Evolutionary conservation across 768 basidiomycete genomes (phyloP).

Genomic region (Tulasnella sp.): DNA sequence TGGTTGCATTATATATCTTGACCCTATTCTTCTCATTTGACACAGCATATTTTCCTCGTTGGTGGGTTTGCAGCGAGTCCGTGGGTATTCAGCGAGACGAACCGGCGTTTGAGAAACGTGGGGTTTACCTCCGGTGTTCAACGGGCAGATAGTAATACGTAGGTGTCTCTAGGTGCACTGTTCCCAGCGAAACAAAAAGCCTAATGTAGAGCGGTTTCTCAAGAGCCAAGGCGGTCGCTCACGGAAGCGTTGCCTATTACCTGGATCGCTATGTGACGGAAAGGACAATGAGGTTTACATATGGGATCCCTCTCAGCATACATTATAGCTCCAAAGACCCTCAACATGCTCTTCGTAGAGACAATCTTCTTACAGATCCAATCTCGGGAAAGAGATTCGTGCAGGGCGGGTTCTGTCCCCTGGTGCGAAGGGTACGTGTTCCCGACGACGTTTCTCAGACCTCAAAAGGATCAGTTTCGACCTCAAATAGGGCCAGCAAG

Average conservation of each 20-base stretch:
- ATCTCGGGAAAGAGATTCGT: not conserved
- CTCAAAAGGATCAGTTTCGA: not conserved
- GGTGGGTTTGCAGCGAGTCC: constrained; percentile 76
- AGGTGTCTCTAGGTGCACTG: constrained; percentile 24
- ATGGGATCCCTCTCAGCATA: constrained; percentile 68
- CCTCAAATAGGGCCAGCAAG: not conserved
- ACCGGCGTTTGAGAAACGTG: constrained; percentile 48
- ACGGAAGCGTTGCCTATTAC: constrained; percentile 76
- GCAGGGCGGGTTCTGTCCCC: not conserved
- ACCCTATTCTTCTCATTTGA: constrained; percentile 34
- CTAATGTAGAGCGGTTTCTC: not conserved
- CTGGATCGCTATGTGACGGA: constrained; percentile 77
- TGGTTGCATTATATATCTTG: constrained; percentile 21
- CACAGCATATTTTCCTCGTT: constrained; percentile 65
- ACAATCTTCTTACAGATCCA: constrained; percentile 34
- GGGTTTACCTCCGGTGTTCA: constrained; percentile 45
- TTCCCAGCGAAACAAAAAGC: not conserved
- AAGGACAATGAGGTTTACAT: constrained; percentile 67
- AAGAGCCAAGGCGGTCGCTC: constrained; percentile 76
- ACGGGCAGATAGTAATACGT: constrained; percentile 73
- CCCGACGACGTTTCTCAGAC: too few species aligned
- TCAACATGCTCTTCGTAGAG: constrained; percentile 52
- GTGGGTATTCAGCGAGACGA: constrained; percentile 68
- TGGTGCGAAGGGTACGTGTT: not conserved
- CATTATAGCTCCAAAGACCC: constrained; percentile 52